Base-by-base conservation (phyloP, 2,329 filamentous ascomycete genomes). In the Pseudogymnoascus sp. region DNA sequence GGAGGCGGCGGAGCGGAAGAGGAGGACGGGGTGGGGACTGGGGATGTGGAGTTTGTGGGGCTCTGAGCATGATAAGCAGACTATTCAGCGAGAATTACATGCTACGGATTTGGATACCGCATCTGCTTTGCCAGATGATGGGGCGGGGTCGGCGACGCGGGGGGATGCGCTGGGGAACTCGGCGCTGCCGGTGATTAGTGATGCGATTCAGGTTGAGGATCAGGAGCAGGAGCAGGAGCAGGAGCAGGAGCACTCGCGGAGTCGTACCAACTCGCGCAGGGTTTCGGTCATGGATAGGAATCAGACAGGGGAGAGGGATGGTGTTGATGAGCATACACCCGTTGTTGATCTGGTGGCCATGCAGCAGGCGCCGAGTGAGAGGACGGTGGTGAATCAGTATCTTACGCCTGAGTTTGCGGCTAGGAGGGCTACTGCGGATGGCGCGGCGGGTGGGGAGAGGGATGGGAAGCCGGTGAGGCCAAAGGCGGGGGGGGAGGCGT, bases 1-100 rank as follows among this genome's bases (percentile, higher is more conserved):
- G 60, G 68, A 77, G 67, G 73, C 79, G n/a, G 79, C 81, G 66
- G 79, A 79, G 69, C 81, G 82, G 71, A 85, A 80, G 74, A 80
- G 73, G 62, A 75, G 76, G 67, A 87, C 84, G 79, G 92, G 89
- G 67, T 84, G 88, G 75, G 90, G 89, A 6, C 79, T 97, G 73
- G 84, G 87, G 2, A 77, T 97, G 67, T 97, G 93, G 93, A 89
- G 86, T 60, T 79, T 88, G 1, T 95, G 92, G 89, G 92, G 91
- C 12, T 92, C 88, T 53, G 95, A 90, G 72, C 91, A 97, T 71
- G 94, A 97, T 72, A 84, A 93, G 73, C 81, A 81, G 66, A 89
- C 89, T 0, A 80, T 95, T 3, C 77, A 79, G 56, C 77, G 84
- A 3, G 84, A 87, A 71, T 73, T 82, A 61, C 79, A 80, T 66